Evolutionary conservation across 192 early-diverging fungal genomes (phyloP).

Genomic region (Glomus cerebriforme): DNA sequence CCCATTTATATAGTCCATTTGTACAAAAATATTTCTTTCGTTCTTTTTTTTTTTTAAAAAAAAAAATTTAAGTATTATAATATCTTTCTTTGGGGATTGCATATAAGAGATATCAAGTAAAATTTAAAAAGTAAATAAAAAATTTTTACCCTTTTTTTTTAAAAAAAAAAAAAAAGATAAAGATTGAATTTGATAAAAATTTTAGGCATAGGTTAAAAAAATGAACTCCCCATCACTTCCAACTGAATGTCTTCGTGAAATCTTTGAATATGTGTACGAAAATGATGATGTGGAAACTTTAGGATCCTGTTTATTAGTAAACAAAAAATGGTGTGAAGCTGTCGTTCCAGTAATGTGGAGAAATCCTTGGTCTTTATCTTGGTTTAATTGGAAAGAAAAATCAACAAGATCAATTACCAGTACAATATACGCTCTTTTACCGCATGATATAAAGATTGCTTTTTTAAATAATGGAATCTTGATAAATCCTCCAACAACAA

Average conservation of each 20-base stretch:
- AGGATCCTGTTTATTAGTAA: background rate
- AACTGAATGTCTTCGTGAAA: background rate
- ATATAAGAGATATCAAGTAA: too few relatives aligned
- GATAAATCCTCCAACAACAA: background rate
- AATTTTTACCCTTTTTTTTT: too few relatives aligned
- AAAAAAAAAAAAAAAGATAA: too few relatives aligned
- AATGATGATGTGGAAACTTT: background rate
- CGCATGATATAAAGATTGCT: background rate
- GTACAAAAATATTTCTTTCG: too few relatives aligned
- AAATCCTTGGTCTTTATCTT: background rate
- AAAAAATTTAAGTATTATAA: too few relatives aligned
- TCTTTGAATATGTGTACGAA: background rate
- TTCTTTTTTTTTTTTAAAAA: too few relatives aligned
- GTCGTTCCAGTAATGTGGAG: conserved; percentile 1
- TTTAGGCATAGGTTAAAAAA: background rate
- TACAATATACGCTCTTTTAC: background rate
- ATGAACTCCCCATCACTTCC: background rate
- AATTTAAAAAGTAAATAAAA: too few relatives aligned
- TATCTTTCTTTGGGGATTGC: too few relatives aligned
- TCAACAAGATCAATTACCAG: background rate
- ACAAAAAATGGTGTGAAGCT: conserved; percentile 1
- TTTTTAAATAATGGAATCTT: background rate
- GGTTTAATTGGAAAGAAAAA: background rate
- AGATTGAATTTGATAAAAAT: too few relatives aligned
- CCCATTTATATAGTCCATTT: too few relatives aligned